Evolutionary conservation across 2,329 filamentous ascomycete genomes (phyloP).

Genomic region (Claviceps fusiformis): DNA sequence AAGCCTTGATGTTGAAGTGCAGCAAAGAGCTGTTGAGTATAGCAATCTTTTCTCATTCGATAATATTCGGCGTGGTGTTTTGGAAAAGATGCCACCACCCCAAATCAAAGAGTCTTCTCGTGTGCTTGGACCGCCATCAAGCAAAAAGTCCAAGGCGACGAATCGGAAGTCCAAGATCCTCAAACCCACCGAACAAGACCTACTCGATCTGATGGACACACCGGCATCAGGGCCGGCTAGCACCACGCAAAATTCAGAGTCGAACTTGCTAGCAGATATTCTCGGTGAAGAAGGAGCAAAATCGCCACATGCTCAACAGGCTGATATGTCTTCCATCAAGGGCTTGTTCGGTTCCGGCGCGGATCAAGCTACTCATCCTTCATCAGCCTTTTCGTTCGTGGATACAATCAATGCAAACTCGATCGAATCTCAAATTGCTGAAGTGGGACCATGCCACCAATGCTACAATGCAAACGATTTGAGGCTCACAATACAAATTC

Average conservation of each 20-base stretch:
- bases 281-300: constrained; percentile 53
- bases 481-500: constrained; percentile 66
- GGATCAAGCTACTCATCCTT: constrained; percentile 19
- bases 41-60: constrained; percentile 88
- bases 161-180: constrained; percentile 64
- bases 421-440: constrained; percentile 27
- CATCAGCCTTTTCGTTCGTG: constrained; percentile 28
- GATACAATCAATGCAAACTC: constrained; percentile 38
- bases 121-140: constrained; percentile 66
- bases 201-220: constrained; percentile 84
- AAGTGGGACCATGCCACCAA: constrained; percentile 42
- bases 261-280: constrained; percentile 84
- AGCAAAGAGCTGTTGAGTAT: constrained; percentile 92
- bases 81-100: constrained; percentile 95
- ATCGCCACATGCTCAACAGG: constrained; percentile 35
- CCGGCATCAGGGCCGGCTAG: constrained; percentile 39
- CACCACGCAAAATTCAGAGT: constrained; percentile 51
- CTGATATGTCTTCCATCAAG: constrained; percentile 65
- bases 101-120: constrained; percentile 93
- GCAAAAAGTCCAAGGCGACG: constrained; percentile 51
- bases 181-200: constrained; percentile 81
- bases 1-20: constrained; percentile 87
- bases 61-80: constrained; percentile 70
- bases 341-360: constrained; percentile 58
- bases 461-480: constrained; percentile 84